phyloP scores from a whole-genome alignment of 2,329 filamentous ascomycete species.

The Diaporthe capsici region DNA sequence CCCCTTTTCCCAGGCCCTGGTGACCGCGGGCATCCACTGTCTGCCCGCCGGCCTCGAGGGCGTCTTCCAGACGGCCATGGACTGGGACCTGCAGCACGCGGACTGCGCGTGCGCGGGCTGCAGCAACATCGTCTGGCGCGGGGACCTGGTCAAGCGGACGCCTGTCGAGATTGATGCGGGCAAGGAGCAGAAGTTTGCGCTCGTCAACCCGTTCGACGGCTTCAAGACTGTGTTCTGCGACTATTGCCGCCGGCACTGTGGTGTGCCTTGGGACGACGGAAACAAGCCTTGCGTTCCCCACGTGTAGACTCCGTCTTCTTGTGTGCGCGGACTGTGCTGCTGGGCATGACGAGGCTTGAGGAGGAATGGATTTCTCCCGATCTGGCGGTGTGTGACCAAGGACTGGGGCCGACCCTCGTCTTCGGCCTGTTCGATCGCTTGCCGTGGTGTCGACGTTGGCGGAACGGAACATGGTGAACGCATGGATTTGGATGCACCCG shows the following conservation, averaged over 20 bases:
- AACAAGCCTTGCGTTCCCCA: background rate
- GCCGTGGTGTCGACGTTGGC: background rate
- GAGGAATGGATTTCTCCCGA: background rate
- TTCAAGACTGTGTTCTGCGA: slow-evolving; percentile 15
- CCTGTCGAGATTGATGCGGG: background rate
- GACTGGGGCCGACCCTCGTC: background rate
- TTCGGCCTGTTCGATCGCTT: background rate
- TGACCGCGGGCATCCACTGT: background rate
- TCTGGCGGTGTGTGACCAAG: background rate
- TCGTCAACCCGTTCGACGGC: slow-evolving; percentile 16
- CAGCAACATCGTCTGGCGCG: background rate
- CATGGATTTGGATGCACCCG: background rate
- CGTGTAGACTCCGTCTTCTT: background rate
- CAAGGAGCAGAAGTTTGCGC: background rate
- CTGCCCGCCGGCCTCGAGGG: background rate
- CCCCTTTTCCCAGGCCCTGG: background rate
- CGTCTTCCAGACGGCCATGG: background rate
- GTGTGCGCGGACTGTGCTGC: background rate
- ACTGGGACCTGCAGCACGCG: background rate
- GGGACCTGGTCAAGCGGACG: background rate
- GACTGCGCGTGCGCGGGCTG: background rate
- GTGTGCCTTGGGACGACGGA: background rate
- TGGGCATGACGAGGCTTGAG: too few species aligned
- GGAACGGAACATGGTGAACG: background rate
- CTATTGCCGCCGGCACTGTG: background rate